A percentile compares a stretch with the other conserved stretches of the same genome.
Evolutionary conservation across 352 stramenopile species (phyloP).

Genomic region (Pythium sukuiense): DNA sequence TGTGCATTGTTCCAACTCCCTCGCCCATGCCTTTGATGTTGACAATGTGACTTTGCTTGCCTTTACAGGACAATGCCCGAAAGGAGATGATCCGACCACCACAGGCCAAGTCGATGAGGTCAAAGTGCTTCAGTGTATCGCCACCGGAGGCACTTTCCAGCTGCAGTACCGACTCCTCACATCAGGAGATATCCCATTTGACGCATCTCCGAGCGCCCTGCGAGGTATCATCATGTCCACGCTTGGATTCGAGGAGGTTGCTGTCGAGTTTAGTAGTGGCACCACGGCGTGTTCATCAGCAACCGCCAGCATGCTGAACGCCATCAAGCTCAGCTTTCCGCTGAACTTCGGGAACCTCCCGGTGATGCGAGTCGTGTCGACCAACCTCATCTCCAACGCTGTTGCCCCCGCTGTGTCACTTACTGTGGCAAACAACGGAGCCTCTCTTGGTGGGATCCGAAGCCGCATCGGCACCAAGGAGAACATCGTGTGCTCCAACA

Average conservation of each 20-base stretch:
- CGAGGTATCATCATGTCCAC: conserved; percentile 50
- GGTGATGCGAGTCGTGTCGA: conserved; percentile 35
- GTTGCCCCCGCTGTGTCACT: conserved; percentile 28
- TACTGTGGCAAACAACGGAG: conserved; percentile 41
- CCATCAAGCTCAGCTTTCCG: conserved; percentile 57
- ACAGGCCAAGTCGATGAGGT: conserved; percentile 80
- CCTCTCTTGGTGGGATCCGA: conserved; percentile 32
- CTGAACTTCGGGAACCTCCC: conserved; percentile 54
- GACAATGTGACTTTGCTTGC: background rate
- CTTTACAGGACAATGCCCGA: conserved; percentile 70
- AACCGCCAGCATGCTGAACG: conserved; percentile 33
- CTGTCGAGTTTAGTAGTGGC: conserved; percentile 46
- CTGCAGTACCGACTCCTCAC: conserved; percentile 53
- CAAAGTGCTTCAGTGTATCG: conserved; percentile 72
- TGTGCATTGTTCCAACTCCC: background rate
- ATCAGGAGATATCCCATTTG: conserved; percentile 60
- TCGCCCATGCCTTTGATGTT: background rate
- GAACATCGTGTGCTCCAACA: conserved; percentile 83
- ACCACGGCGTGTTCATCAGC: conserved; percentile 38
- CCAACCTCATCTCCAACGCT: conserved; percentile 14
- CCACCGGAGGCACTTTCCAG: conserved; percentile 53
- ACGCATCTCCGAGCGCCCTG: conserved; percentile 41
- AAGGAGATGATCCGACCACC: conserved; percentile 85
- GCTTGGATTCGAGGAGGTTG: conserved; percentile 50
- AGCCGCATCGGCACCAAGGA: conserved; percentile 88